Evolutionary conservation across 768 basidiomycete genomes (phyloP), one percentile per base, ranked within the genome.

Genomic region (Rhodotorula taiwanensis): DNA sequence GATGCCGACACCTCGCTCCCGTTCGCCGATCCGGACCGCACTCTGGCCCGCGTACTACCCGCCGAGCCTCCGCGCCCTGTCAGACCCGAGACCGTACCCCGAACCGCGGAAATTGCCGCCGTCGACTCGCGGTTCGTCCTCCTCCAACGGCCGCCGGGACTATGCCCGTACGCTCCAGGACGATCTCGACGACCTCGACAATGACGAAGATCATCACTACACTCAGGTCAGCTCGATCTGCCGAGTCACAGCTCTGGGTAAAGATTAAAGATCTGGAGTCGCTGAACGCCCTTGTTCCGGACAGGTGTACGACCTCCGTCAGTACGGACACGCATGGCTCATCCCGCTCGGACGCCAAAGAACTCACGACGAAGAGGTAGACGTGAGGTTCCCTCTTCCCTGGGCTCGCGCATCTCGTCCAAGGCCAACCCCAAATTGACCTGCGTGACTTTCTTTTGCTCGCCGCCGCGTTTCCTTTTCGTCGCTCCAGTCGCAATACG

Each of bases 351-450:
- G 67, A 7, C 43, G 62, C 14, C 62, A 60, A 28, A 53, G 49
- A 47, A 68, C 67, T 13, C 62, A 68, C 36, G 62, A 63, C 11
- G 62, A 63, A 7, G 67, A 68, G 13, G 62, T 48, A 2, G 62
- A 60, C 44, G 62, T 60, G 44, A 34, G 61, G 20, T 28, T 48
- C 18, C 51, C 7, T 25, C 10, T 28, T 27, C 15, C 33, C 33
- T 20, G 13, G 21, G 0, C 31, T n/a, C 33, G n/a, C 39, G 23
- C 30, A 13, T 27, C 33, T 15, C 34, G 13, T 20, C n/a, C 23
- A 5, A 23, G 34, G 39, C 25, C 41, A 2, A 39, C 7, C 34
- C 14, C 33, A 18, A 8, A 8, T 16, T 25, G 15, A 36, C 52
- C 2, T 18, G 21, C 41, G 0, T 4, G 28, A 21, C 36, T 10